These are phyloP conservation scores for Magnaporthiopsis poae DNA, from an alignment of 2,329 filamentous ascomycete species.

Conservation along the genomic window DNA sequence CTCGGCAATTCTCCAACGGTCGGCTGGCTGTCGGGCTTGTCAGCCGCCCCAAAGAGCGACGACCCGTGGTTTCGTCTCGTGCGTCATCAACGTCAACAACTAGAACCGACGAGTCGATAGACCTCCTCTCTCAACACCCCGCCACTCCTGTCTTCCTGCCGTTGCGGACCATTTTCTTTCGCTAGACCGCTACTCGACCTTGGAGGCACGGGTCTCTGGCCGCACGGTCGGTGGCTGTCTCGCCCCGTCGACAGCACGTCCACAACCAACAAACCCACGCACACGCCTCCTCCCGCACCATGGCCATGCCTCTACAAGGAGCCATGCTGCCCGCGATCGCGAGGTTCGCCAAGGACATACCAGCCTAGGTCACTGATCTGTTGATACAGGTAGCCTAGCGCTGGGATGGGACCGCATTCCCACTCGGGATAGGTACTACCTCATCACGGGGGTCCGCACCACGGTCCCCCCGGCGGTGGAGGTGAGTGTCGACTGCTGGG, in stretches of 20 bases:
- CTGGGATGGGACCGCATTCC: no score
- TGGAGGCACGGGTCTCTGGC: not conserved
- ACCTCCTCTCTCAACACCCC: not conserved
- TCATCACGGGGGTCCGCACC: not conserved
- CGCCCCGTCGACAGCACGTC: not conserved
- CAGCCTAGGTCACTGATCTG: no score
- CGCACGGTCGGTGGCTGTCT: not conserved
- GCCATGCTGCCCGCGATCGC: conserved; percentile 8
- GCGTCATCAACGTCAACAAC: not conserved
- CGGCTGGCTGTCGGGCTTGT: not conserved
- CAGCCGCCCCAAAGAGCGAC: no score
- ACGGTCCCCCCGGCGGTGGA: not conserved
- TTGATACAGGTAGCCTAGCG: no score
- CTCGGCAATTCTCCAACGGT: not conserved
- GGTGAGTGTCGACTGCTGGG: conserved; percentile 83
- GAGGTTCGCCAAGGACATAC: conserved; percentile 9
- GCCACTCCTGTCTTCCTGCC: not conserved
- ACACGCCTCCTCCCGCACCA: not conserved
- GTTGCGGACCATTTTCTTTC: not conserved
- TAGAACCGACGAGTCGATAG: not conserved
- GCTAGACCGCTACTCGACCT: not conserved
- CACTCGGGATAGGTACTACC: no score
- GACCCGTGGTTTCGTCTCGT: not conserved
- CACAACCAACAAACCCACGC: not conserved
- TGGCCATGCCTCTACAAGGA: conserved; percentile 1